Evolutionary conservation across 768 basidiomycete species (phyloP).

Genomic region (Phylloporus sp.): DNA sequence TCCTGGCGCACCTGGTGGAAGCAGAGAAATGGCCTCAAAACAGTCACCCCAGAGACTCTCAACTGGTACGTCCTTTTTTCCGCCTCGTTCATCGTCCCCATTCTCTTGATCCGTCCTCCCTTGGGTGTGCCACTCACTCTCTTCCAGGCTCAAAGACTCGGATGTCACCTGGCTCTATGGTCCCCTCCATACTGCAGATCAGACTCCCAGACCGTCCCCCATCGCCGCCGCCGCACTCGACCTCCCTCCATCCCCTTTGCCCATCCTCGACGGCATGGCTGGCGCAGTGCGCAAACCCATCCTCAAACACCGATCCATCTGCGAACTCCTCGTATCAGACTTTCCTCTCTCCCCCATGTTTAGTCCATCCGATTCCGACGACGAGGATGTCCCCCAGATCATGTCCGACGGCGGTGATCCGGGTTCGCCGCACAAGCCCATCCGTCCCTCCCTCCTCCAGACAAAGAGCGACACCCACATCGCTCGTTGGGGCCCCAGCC

Average conservation of each 20-base stretch:
- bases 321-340: constrained; percentile 80
- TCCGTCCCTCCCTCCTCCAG: constrained; percentile 61
- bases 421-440: not conserved
- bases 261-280: constrained; percentile 4
- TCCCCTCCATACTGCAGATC: constrained; percentile 90
- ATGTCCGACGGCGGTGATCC: constrained; percentile 23
- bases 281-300: constrained; percentile 68
- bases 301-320: constrained; percentile 90
- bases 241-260: constrained; percentile 34
- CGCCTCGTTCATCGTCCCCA: not conserved
- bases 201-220: constrained; percentile 45
- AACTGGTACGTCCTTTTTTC: constrained; percentile 73
- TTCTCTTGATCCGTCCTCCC: not conserved
- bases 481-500: constrained; percentile 45
- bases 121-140: too few relatives aligned
- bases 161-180: constrained; percentile 99
- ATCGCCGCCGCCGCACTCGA: constrained; percentile 34
- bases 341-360: constrained; percentile 59
- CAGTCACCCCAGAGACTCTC: constrained; percentile 92
- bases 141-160: constrained; percentile 96
- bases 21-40: constrained; percentile 93
- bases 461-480: constrained; percentile 90
- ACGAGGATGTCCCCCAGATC: constrained; percentile 28
- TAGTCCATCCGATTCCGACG: constrained; percentile 53
- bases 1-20: constrained; percentile 99